A percentile compares a stretch with the other conserved stretches of the same genome.
Conservation (phyloP, 2,329 filamentous ascomycete genomes). For the Colletotrichum tofieldiae region DNA sequence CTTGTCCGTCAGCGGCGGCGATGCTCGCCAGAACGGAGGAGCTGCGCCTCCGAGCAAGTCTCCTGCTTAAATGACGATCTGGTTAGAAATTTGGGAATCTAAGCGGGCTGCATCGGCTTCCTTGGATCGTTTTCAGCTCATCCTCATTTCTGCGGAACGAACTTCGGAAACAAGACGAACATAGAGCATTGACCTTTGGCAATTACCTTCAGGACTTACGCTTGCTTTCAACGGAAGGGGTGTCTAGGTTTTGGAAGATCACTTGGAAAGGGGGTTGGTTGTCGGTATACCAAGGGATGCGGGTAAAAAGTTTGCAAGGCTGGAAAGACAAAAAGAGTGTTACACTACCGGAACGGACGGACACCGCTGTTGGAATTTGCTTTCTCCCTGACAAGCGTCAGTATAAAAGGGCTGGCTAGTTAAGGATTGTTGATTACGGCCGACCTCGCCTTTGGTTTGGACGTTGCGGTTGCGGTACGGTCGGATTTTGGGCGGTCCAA, state of each 20-base stretch:
- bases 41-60: slow-evolving; percentile 72
- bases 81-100: slow-evolving; percentile 34
- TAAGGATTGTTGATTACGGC: slow-evolving; percentile 42
- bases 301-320: slow-evolving; percentile 56
- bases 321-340: slow-evolving; percentile 59
- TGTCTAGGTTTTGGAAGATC: slow-evolving; percentile 59
- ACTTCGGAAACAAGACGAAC: slow-evolving; percentile 59
- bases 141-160: slow-evolving; percentile 49
- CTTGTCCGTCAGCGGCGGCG: slow-evolving; percentile 78
- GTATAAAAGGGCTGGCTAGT: slow-evolving; percentile 44
- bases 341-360: slow-evolving; percentile 49
- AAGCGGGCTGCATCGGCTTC: slow-evolving; percentile 49
- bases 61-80: slow-evolving; percentile 63
- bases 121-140: slow-evolving; percentile 48
- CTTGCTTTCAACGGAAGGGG: slow-evolving; percentile 58
- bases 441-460: slow-evolving; percentile 43
- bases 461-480: slow-evolving; percentile 51
- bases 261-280: slow-evolving; percentile 53
- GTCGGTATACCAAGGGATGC: slow-evolving; percentile 48
- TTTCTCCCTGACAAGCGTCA: slow-evolving; percentile 46
- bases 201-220: slow-evolving; percentile 60
- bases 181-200: slow-evolving; percentile 63
- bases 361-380: slow-evolving; percentile 49
- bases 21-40: slow-evolving; percentile 75
- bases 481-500: slow-evolving; percentile 41